Evolutionary conservation across 768 basidiomycete genomes (phyloP).

Genomic region (Lactarius sanguifluus): DNA sequence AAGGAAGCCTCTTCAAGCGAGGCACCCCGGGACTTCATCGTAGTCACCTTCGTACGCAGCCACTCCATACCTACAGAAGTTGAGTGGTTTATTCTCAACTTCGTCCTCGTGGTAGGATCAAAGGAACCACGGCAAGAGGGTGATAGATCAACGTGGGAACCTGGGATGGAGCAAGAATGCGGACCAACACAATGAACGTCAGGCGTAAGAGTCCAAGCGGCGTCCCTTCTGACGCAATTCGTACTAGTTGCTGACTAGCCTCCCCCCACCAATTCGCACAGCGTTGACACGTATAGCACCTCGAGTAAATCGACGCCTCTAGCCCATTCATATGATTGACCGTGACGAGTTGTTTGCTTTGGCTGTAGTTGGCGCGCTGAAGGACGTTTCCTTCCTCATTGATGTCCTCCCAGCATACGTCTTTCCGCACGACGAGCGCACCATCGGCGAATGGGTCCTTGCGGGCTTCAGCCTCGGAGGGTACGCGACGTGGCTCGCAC

Average conservation of each 20-base stretch:
- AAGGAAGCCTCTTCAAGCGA: constrained; percentile 23
- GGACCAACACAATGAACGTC: constrained; percentile 41
- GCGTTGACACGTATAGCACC: constrained; percentile 51
- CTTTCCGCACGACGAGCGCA: constrained; percentile 63
- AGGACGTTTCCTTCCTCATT: constrained; percentile 77
- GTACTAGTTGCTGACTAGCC: constrained; percentile 25
- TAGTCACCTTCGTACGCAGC: constrained; percentile 47
- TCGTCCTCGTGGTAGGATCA: constrained; percentile 43
- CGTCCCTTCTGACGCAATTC: background rate
- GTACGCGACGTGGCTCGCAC: constrained; percentile 75
- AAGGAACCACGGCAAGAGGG: constrained; percentile 51
- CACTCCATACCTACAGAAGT: background rate
- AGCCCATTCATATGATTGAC: background rate
- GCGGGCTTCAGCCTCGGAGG: constrained; percentile 82
- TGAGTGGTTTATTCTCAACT: background rate
- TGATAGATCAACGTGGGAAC: constrained; percentile 42
- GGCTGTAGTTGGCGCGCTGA: constrained; percentile 34
- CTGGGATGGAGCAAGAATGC: constrained; percentile 38
- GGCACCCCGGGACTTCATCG: constrained; percentile 42
- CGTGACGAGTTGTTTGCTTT: background rate
- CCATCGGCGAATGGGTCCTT: constrained; percentile 66
- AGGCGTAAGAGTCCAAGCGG: constrained; percentile 39
- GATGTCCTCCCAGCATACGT: constrained; percentile 75
- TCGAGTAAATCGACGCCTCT: constrained; percentile 37
- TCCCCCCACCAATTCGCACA: constrained; percentile 11